These are phyloP conservation scores for Mycena pura DNA, from an alignment of 768 basidiomycete species.

Conservation along the genomic window DNA sequence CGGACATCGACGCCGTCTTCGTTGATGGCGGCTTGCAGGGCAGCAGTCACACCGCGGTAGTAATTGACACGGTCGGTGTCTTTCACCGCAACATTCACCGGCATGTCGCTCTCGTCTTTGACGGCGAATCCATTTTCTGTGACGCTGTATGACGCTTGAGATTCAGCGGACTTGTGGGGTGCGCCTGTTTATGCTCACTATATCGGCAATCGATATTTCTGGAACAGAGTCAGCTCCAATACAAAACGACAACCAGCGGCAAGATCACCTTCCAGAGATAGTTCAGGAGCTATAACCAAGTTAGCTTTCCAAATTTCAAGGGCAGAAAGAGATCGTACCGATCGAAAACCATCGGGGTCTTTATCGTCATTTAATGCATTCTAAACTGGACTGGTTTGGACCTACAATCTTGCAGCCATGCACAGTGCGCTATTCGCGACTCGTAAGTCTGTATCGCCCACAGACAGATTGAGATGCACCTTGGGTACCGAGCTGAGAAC, in stretches of 20 bases:
- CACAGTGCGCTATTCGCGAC: slow-evolving; percentile 55
- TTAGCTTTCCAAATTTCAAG: neutral
- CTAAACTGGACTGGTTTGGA: neutral
- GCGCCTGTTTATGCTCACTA: slow-evolving; percentile 44
- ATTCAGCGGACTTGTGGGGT: slow-evolving; percentile 1
- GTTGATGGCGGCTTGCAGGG: slow-evolving; percentile 61
- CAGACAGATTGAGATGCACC: slow-evolving; percentile 37
- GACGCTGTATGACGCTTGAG: slow-evolving; percentile 47
- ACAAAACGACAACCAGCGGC: neutral
- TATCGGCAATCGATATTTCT: slow-evolving; percentile 49
- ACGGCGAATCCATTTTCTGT: slow-evolving; percentile 80
- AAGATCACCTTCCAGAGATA: slow-evolving; percentile 68
- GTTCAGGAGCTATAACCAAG: slow-evolving; percentile 55
- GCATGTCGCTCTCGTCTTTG: slow-evolving; percentile 63
- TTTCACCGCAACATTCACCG: slow-evolving; percentile 58
- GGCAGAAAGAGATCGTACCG: slow-evolving; percentile 40
- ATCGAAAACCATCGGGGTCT: slow-evolving; percentile 73
- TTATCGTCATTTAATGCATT: neutral
- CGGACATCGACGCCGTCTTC: slow-evolving; percentile 69
- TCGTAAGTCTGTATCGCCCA: neutral
- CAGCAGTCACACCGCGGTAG: slow-evolving; percentile 63
- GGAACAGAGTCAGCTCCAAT: neutral
- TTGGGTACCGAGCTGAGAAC: slow-evolving; percentile 68
- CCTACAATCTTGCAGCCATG: slow-evolving; percentile 73
- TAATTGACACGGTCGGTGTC: slow-evolving; percentile 73